Evolutionary conservation across 176 grass and related monocot genomes (phyloP).

Genomic region (Dendrocalamus sinicus): DNA sequence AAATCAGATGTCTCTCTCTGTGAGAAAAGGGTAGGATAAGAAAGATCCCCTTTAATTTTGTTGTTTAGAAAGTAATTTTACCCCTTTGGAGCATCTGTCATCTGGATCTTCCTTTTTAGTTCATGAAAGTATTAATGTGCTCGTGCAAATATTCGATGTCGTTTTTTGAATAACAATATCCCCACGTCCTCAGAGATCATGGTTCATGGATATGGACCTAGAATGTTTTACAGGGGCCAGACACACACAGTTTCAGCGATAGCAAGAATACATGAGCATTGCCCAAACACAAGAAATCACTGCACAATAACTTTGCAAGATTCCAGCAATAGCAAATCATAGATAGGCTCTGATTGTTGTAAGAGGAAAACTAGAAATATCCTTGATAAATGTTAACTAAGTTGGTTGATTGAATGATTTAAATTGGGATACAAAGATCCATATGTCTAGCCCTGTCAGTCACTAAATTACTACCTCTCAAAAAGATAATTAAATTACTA

Average conservation of each 20-base stretch:
- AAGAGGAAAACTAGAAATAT: conserved; percentile 7
- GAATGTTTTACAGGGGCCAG: neutral
- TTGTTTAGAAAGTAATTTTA: conserved; percentile 15
- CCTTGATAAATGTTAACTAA: neutral
- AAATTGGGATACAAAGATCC: neutral
- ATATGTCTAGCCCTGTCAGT: neutral
- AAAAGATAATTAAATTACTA: conserved; percentile 18
- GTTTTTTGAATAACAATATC: neutral
- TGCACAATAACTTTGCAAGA: neutral
- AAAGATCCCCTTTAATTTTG: conserved; percentile 4
- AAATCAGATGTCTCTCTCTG: neutral
- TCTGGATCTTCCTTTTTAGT: conserved; percentile 30
- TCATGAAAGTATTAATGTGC: neutral
- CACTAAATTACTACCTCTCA: neutral
- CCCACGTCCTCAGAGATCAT: neutral
- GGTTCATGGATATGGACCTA: conserved; percentile 26
- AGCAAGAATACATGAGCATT: neutral
- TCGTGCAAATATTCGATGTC: neutral
- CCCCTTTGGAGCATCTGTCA: conserved; percentile 2
- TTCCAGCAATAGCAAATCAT: neutral
- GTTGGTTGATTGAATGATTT: neutral
- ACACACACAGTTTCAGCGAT: neutral
- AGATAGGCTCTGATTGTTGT: neutral
- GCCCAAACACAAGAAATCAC: neutral
- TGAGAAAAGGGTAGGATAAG: conserved; percentile 20